phyloP scores from a whole-genome alignment of 805 yeast genomes.

The Schwanniomyces sp. region DNA sequence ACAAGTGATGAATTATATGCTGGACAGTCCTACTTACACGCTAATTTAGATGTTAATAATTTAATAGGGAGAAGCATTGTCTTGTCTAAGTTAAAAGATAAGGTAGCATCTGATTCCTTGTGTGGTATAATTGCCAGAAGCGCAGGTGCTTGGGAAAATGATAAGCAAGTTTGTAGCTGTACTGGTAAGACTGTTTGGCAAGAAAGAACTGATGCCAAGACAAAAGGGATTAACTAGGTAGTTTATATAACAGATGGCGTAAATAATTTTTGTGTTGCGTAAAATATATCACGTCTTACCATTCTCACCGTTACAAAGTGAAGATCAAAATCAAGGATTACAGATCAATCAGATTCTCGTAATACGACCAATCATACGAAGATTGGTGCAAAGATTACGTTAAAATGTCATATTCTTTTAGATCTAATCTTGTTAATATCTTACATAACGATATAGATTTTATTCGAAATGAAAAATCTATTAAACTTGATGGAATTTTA shows the following conservation, averaged over 20 bases:
- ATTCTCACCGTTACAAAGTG: neutral
- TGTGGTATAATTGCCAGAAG: slow-evolving; percentile 93
- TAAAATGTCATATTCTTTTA: neutral
- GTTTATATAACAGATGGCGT: neutral
- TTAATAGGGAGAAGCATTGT: slow-evolving; percentile 71
- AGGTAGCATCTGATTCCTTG: slow-evolving; percentile 45
- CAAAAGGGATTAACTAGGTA: slow-evolving; percentile 42
- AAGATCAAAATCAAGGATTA: neutral
- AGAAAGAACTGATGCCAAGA: slow-evolving; percentile 76
- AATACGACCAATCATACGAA: neutral
- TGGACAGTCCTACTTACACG: slow-evolving; percentile 40
- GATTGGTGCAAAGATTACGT: neutral
- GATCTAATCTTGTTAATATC: slow-evolving; percentile 11
- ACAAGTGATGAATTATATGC: slow-evolving; percentile 18
- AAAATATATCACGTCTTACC: neutral
- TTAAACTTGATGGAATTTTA: slow-evolving; percentile 17
- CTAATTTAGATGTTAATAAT: slow-evolving; percentile 51
- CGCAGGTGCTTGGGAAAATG: slow-evolving; percentile 97
- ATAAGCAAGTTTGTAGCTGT: slow-evolving; percentile 89
- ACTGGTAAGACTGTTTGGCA: slow-evolving; percentile 97
- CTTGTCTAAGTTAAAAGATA: slow-evolving; percentile 40
- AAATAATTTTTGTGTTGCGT: neutral
- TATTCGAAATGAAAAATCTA: slow-evolving; percentile 15
- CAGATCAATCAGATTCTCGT: no score
- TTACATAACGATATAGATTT: slow-evolving; percentile 24